These are phyloP conservation scores for Chlorella vulgaris DNA, from an alignment of 139 green algal genomes.

Conservation along the genomic window DNA sequence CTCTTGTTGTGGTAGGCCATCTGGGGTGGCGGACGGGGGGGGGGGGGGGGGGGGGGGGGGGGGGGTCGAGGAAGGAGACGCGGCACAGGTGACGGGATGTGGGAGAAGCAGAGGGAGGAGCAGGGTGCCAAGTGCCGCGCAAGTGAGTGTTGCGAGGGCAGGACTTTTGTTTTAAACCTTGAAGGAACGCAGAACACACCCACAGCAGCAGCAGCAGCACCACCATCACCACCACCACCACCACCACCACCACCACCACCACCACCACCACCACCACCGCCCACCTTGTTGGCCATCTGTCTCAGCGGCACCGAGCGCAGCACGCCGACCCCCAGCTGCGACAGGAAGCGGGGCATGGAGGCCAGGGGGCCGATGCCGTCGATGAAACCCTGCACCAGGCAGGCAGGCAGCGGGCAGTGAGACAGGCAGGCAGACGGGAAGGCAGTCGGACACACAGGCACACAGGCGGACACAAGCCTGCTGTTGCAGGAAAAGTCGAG, in stretches of 20 bases:
- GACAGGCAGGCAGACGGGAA: neutral
- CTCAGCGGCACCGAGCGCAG: slow-evolving; percentile 74
- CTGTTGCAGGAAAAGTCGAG: no score
- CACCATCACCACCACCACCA: no score
- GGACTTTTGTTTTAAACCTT: no score
- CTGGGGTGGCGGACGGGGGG: slow-evolving; percentile 6
- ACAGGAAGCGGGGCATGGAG: slow-evolving; percentile 64
- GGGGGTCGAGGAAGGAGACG: no score
- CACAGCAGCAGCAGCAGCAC: neutral
- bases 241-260: no score
- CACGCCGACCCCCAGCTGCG: slow-evolving; percentile 70
- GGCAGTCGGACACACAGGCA: neutral
- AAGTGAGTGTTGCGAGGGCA: no score
- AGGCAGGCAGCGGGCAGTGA: neutral
- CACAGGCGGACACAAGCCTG: neutral
- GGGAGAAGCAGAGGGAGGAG: neutral
- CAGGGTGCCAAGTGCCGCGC: no score
- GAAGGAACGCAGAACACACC: no score
- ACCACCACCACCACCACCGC: no score
- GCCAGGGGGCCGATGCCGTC: slow-evolving; percentile 85
- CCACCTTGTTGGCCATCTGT: slow-evolving; percentile 61
- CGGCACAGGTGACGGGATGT: neutral
- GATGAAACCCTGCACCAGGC: slow-evolving; percentile 74
- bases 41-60: neutral
- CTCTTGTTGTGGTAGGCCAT: slow-evolving; percentile 86